These are phyloP conservation scores for Ophiostoma novo-ulmi DNA, from an alignment of 2,329 filamentous ascomycete genomes.

Conservation along the genomic window DNA sequence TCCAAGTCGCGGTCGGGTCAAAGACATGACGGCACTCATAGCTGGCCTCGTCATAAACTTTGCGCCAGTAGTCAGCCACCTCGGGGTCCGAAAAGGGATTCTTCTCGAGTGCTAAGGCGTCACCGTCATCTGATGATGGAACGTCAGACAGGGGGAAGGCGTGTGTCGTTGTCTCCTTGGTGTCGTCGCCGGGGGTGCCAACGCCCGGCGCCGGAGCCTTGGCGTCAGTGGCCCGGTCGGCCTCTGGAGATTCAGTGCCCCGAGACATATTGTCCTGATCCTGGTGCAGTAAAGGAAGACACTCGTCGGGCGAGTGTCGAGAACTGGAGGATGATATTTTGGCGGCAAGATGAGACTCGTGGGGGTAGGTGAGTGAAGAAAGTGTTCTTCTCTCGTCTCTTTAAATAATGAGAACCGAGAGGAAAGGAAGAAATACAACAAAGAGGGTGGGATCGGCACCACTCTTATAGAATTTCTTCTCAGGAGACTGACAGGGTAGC, in stretches of 20 bases:
- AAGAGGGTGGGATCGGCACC: not conserved
- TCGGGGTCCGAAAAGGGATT: constrained; percentile 34
- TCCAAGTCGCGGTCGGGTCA: constrained; percentile 54
- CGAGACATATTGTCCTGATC: constrained; percentile 10
- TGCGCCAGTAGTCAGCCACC: constrained; percentile 34
- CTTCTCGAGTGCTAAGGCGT: constrained; percentile 14
- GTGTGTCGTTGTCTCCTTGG: constrained; percentile 2
- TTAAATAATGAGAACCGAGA: constrained; percentile 20
- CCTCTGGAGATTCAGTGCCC: constrained; percentile 16
- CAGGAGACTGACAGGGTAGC: not conserved
- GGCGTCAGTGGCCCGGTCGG: not conserved
- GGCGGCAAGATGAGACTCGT: not conserved
- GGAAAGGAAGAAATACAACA: not conserved
- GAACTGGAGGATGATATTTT: constrained; percentile 12
- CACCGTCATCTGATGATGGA: constrained; percentile 21
- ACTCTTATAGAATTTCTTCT: not conserved
- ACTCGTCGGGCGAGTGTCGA: constrained; percentile 19
- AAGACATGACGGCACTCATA: constrained; percentile 58
- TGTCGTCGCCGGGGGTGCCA: not conserved
- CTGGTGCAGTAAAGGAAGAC: constrained; percentile 17
- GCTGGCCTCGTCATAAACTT: constrained; percentile 35
- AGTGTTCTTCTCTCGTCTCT: constrained; percentile 12
- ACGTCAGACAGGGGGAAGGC: not conserved
- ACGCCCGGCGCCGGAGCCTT: constrained; percentile 3
- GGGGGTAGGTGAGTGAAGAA: not conserved